These are phyloP conservation scores for Murraya paniculata DNA, from an alignment of 345 rosid species.

Conservation along the genomic window DNA sequence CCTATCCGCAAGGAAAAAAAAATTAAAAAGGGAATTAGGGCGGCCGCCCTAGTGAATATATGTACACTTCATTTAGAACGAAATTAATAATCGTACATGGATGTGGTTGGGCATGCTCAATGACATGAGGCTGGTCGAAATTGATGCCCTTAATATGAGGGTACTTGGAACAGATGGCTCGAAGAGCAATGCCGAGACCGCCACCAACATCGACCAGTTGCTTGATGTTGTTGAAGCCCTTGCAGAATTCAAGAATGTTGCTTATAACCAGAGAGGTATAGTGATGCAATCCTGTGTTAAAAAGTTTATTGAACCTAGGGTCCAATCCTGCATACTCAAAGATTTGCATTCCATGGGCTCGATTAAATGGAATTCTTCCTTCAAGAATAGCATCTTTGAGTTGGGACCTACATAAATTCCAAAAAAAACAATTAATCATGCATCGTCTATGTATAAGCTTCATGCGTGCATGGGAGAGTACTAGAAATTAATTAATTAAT, in stretches of 20 bases:
- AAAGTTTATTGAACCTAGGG: not conserved
- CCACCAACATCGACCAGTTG: conserved; percentile 47
- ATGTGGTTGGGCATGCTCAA: no score
- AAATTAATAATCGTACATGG: no score
- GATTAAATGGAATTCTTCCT: conserved; percentile 42
- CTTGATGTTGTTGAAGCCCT: conserved; percentile 30
- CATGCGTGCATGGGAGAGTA: no score
- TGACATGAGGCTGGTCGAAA: conserved; percentile 14
- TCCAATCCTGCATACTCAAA: conserved; percentile 34
- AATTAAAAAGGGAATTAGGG: no score
- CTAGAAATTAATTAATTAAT: not conserved
- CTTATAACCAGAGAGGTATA: conserved; percentile 32
- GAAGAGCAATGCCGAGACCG: conserved; percentile 24
- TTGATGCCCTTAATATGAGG: no score
- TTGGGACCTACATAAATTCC: conserved; percentile 12
- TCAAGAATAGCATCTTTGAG: conserved; percentile 36
- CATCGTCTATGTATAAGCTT: no score
- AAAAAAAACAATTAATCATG: no score
- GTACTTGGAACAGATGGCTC: no score
- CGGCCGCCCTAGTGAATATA: no score
- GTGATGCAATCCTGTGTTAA: conserved; percentile 38
- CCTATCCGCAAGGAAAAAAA: no score
- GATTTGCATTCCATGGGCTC: conserved; percentile 36
- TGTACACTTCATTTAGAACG: no score
- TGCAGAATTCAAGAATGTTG: conserved; percentile 33